A percentile compares a stretch with the other conserved stretches of the same genome.
These are phyloP conservation scores for Fusarium fracticaudum DNA, from an alignment of 2,329 filamentous ascomycete species.

Conservation along the genomic window DNA sequence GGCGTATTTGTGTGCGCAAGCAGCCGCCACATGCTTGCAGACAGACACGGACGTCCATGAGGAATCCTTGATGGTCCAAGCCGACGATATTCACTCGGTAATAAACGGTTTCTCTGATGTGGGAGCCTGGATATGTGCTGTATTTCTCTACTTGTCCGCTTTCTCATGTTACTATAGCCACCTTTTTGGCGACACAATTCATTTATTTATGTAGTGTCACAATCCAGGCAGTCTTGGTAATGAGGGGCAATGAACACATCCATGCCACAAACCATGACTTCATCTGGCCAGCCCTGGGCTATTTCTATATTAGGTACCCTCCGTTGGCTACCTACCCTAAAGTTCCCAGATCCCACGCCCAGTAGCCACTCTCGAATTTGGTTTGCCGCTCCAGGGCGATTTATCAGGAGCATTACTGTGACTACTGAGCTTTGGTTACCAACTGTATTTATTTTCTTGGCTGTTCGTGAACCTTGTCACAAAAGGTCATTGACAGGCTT, in stretches of 20 bases:
- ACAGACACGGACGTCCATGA: background rate
- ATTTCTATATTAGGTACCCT: conserved; percentile 20
- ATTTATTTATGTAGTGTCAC: background rate
- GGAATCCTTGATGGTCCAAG: background rate
- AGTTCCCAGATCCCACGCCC: background rate
- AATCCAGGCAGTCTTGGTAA: background rate
- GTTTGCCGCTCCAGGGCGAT: background rate
- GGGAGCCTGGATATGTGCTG: background rate
- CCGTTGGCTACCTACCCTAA: conserved; percentile 33
- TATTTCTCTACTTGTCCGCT: background rate
- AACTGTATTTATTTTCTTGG: too few relatives aligned
- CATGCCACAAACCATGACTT: conserved; percentile 34
- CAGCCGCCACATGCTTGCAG: conserved; percentile 30
- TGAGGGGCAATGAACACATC: conserved; percentile 18
- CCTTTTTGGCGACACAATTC: background rate
- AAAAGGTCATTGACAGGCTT: too few relatives aligned
- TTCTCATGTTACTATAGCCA: background rate
- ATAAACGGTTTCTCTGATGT: background rate
- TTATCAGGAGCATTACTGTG: background rate
- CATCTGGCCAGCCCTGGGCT: conserved; percentile 33
- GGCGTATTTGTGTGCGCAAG: conserved; percentile 30
- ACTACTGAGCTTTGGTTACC: too few relatives aligned
- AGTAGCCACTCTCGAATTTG: background rate
- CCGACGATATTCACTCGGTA: background rate
- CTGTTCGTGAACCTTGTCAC: too few relatives aligned